Evolutionary conservation across 352 stramenopile genomes (phyloP).

Genomic region (Globisporangium megalacanthum): DNA sequence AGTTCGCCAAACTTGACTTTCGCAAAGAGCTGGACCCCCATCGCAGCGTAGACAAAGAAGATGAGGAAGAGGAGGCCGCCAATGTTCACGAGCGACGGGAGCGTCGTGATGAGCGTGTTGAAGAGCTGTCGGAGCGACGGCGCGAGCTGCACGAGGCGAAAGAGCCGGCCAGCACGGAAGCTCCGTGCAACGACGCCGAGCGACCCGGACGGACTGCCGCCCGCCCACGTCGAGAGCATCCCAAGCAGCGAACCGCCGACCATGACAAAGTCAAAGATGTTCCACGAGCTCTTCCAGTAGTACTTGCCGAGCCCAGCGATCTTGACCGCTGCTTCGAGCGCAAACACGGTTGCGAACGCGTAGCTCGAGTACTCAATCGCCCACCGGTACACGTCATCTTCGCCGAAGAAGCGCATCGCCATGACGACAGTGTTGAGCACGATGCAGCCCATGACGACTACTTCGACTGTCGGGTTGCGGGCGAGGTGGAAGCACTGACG

Average conservation of each 20-base stretch:
- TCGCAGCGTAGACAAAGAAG: slow-evolving; percentile 90
- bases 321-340: slow-evolving; percentile 79
- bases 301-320: slow-evolving; percentile 64
- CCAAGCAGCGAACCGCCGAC: slow-evolving; percentile 44
- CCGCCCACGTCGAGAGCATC: slow-evolving; percentile 42
- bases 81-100: slow-evolving; percentile 88
- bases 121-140: slow-evolving; percentile 80
- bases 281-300: slow-evolving; percentile 83
- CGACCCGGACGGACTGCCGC: slow-evolving; percentile 34
- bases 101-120: slow-evolving; percentile 81
- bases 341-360: slow-evolving; percentile 81
- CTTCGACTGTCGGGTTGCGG: slow-evolving; percentile 58
- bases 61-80: slow-evolving; percentile 82
- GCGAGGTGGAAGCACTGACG: slow-evolving; percentile 36
- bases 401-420: slow-evolving; percentile 79
- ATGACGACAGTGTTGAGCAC: slow-evolving; percentile 86
- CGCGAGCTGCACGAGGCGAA: slow-evolving; percentile 68
- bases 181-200: slow-evolving; percentile 67
- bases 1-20: slow-evolving; percentile 67
- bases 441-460: slow-evolving; percentile 78
- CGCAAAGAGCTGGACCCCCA: slow-evolving; percentile 89
- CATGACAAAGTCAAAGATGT: slow-evolving; percentile 79
- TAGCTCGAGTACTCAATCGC: slow-evolving; percentile 74
- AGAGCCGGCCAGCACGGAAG: slow-evolving; percentile 75
- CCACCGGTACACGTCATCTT: slow-evolving; percentile 55